Evolutionary conservation across 2,329 filamentous ascomycete genomes (phyloP), one percentile per base, ranked within the genome.

Genomic region (Diaporthe amygdali): DNA sequence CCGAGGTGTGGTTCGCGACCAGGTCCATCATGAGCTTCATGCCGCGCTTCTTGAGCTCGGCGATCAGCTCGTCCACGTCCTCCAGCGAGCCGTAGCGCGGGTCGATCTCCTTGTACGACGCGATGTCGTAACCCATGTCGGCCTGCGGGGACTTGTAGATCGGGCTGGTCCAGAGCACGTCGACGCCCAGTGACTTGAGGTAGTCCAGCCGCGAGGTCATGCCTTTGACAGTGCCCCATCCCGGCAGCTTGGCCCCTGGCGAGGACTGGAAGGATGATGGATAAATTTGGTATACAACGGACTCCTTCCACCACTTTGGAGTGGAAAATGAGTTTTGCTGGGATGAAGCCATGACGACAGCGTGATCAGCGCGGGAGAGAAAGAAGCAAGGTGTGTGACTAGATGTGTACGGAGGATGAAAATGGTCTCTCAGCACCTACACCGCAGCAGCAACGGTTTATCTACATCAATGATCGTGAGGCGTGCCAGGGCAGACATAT

Each of bases 1-100:
- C 80, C 52, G 81, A 84, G 0, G 92, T 94, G 78, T 95, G 92
- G 73, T 94, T 94, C 67, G 94, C 88, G 1, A 94, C 93, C 12
- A 94, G 81, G 76, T 94, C 92, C 75, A 94, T 87, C 27, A 94
- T 86, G 14, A 94, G 82, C 77, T 90, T 92, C 87, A 94, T 92
- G 2, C 86, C 88, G 2, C 90, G 83, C 39, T 85, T 79, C 72
- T 94, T 91, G 32, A 90, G 86, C 30, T 86, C 86, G 59, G 88
- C 79, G 67, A 91, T 90, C 68, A 94, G 80, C 1, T 82, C 78
- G 63, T 94, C 91, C 27, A 94, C 88, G 77, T 95, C 91, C 64
- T 83, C 82, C 47, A 95, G 82, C 22, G 90, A 90, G 20, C 93
- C 93, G 74, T 93, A 94, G 20, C 86, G 86, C 2, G 88, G 84